Conservation (phyloP, 1,284 basidiomycete species). For the Wallemia hederae region DNA sequence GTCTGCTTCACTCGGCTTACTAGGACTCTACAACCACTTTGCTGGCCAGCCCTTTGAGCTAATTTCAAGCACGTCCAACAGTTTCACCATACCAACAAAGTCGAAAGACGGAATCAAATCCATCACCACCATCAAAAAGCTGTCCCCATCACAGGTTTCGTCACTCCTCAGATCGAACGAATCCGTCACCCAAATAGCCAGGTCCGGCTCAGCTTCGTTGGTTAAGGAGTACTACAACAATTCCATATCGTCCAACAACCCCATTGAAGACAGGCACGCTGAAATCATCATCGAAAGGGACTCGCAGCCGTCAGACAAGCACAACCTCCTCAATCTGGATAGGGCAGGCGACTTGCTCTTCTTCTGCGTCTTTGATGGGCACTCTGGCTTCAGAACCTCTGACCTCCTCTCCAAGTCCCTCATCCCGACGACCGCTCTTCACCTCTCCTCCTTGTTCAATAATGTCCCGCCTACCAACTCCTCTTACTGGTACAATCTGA, state of each 20-base stretch:
- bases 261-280: slow-evolving; percentile 62
- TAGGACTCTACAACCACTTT: not conserved
- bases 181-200: not conserved
- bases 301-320: slow-evolving; percentile 1
- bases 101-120: not conserved
- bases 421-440: slow-evolving; percentile 5
- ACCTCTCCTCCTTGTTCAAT: not conserved
- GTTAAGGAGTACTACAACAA: slow-evolving; percentile 31
- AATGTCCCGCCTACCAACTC: not conserved
- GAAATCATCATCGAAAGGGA: slow-evolving; percentile 33
- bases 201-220: not conserved
- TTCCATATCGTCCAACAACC: slow-evolving; percentile 50
- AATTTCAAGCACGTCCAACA: not conserved
- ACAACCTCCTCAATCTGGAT: slow-evolving; percentile 6
- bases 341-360: slow-evolving; percentile 3
- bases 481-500: slow-evolving; percentile 2
- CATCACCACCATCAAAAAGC: not conserved
- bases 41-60: not conserved
- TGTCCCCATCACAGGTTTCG: not conserved
- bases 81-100: not conserved
- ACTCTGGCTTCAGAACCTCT: slow-evolving; percentile 2
- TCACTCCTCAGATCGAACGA: not conserved
- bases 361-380: slow-evolving; percentile 3
- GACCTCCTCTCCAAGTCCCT: slow-evolving; percentile 3
- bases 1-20: not conserved